Evolutionary conservation across 306 rosid genomes (phyloP).

Genomic region (Biancaea sappan): DNA sequence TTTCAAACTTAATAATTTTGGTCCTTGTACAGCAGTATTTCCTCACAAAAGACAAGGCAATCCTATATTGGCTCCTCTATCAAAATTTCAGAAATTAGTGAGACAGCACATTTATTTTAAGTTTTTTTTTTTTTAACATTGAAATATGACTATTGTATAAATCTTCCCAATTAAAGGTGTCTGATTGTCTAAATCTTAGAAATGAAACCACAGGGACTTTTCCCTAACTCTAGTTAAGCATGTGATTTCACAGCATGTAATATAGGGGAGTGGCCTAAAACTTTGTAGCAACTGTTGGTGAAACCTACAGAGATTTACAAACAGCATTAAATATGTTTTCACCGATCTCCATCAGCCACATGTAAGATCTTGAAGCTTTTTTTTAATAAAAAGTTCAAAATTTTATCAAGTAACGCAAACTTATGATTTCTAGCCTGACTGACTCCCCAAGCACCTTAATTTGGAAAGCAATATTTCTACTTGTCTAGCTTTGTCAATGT

Average conservation of each 20-base stretch:
- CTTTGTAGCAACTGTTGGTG: not conserved
- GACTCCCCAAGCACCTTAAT: not conserved
- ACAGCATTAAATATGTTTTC: not conserved
- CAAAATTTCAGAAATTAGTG: not conserved
- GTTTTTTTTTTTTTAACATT: not conserved
- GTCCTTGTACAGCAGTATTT: not conserved
- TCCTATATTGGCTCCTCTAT: not conserved
- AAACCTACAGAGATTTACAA: not conserved
- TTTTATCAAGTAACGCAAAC: not conserved
- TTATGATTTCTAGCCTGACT: not conserved
- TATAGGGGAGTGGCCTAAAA: not conserved
- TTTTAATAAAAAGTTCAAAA: not conserved
- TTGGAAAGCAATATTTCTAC: not conserved
- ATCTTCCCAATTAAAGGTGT: not conserved
- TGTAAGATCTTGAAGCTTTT: not conserved
- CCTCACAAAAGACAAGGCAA: not conserved
- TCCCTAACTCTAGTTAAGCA: not conserved
- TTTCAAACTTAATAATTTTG: not conserved
- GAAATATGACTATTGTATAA: not conserved
- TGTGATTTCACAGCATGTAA: not conserved
- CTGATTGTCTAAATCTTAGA: not conserved
- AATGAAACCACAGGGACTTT: not conserved
- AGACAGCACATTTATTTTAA: not conserved
- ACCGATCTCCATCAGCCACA: not conserved
- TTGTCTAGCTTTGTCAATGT: not conserved